A percentile compares a stretch with the other conserved stretches of the same genome.
phyloP scores from a whole-genome alignment of 768 basidiomycete species.

The Leccinellum albellum region DNA sequence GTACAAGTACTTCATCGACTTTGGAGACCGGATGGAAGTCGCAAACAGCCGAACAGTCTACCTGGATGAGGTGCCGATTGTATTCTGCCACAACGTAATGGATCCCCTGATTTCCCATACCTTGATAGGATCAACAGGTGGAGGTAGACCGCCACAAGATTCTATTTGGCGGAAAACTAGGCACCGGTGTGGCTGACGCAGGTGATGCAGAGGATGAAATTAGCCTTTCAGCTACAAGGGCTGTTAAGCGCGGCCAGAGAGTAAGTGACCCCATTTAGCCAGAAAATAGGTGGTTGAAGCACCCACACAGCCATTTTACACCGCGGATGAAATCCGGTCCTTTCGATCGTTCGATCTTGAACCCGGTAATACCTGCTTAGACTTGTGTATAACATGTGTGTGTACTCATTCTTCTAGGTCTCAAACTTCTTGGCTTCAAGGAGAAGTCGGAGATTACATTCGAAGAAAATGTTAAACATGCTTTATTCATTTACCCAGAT shows the following conservation, averaged over 20 bases:
- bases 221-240: slow-evolving; percentile 35
- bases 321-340: slow-evolving; percentile 73
- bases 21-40: slow-evolving; percentile 74
- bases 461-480: slow-evolving; percentile 91
- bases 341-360: slow-evolving; percentile 79
- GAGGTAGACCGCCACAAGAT: slow-evolving; percentile 27
- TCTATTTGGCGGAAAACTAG: slow-evolving; percentile 34
- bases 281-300: background rate
- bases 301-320: slow-evolving; percentile 68
- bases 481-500: slow-evolving; percentile 87
- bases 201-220: slow-evolving; percentile 37
- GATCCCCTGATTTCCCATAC: slow-evolving; percentile 3
- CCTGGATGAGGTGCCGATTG: slow-evolving; percentile 56
- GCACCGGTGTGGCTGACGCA: slow-evolving; percentile 30
- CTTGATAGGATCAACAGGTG: slow-evolving; percentile 25
- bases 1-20: slow-evolving; percentile 81
- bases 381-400: background rate
- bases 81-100: background rate
- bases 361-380: slow-evolving; percentile 49
- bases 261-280: slow-evolving; percentile 30
- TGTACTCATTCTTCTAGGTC: slow-evolving; percentile 40
- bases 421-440: slow-evolving; percentile 94
- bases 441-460: slow-evolving; percentile 62
- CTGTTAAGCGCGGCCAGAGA: slow-evolving; percentile 49
- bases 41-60: slow-evolving; percentile 67